Evolutionary conservation across 768 basidiomycete species (phyloP).

Genomic region (Exsudoporus frostii): DNA sequence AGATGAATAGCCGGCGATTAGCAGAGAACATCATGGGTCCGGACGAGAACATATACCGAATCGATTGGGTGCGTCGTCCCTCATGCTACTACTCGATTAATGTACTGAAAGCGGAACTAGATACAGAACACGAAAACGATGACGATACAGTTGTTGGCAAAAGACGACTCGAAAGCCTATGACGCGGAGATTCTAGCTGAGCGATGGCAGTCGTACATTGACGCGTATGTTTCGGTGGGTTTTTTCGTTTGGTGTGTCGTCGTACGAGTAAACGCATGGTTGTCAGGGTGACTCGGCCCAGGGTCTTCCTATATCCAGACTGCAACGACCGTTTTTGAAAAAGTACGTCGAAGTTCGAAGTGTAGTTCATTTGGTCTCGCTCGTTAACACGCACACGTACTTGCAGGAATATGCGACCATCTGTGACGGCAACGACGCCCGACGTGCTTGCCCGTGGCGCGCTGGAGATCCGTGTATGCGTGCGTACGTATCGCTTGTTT

Average conservation of each 20-base stretch:
- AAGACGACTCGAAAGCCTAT: constrained; percentile 72
- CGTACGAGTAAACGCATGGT: neutral
- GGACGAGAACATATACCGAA: constrained; percentile 75
- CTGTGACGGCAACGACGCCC: constrained; percentile 31
- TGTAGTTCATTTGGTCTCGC: neutral
- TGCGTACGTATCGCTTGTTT: constrained; percentile 25
- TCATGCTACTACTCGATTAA: neutral
- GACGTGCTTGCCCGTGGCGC: constrained; percentile 52
- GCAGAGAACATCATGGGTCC: constrained; percentile 70
- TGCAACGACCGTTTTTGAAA: constrained; percentile 61
- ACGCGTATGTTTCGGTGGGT: constrained; percentile 67
- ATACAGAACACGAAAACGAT: constrained; percentile 61
- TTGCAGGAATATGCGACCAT: constrained; percentile 21
- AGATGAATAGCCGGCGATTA: constrained; percentile 60
- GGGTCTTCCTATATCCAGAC: constrained; percentile 45
- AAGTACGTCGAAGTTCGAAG: constrained; percentile 41
- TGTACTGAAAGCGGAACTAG: constrained; percentile 34
- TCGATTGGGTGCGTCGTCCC: constrained; percentile 65
- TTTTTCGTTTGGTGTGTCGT: neutral
- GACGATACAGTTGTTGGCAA: constrained; percentile 74
- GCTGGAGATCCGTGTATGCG: constrained; percentile 81
- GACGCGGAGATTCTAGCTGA: constrained; percentile 74
- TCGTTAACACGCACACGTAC: neutral
- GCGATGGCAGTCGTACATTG: constrained; percentile 78
- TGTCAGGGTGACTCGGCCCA: constrained; percentile 56